Conservation (phyloP, 2,329 filamentous ascomycete species). For the Fusarium brachygibbosum region DNA sequence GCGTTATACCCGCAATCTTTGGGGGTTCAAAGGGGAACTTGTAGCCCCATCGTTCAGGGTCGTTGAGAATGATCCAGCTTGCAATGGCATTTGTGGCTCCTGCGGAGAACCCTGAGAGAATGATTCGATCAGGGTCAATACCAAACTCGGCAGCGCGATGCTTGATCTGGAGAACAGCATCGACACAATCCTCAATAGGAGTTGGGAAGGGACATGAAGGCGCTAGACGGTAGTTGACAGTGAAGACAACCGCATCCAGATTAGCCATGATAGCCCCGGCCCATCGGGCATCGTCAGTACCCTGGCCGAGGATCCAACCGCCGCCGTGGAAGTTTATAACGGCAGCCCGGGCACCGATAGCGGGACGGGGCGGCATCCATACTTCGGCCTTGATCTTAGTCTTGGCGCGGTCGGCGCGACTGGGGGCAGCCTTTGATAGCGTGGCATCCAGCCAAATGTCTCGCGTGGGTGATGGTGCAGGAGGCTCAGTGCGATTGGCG, state of each 20-base stretch:
- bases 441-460: conserved; percentile 61
- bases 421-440: conserved; percentile 53
- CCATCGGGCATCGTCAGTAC: conserved; percentile 74
- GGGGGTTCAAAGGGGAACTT: conserved; percentile 57
- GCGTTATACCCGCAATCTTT: conserved; percentile 64
- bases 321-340: conserved; percentile 78
- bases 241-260: conserved; percentile 70
- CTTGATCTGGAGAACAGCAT: conserved; percentile 72
- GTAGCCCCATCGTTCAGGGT: conserved; percentile 58
- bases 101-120: conserved; percentile 74
- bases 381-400: conserved; percentile 62
- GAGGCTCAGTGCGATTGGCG: conserved; percentile 58
- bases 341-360: conserved; percentile 60
- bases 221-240: conserved; percentile 76
- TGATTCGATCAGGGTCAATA: conserved; percentile 68
- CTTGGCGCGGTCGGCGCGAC: conserved; percentile 51
- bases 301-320: conserved; percentile 73
- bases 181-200: conserved; percentile 74
- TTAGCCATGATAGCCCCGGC: conserved; percentile 65
- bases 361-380: conserved; percentile 56
- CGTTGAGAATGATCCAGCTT: conserved; percentile 61
- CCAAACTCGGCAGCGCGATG: conserved; percentile 68
- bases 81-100: conserved; percentile 70
- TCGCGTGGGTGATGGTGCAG: conserved; percentile 55
- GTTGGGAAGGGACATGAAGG: conserved; percentile 75